Conservation (phyloP, 2,329 filamentous ascomycete species). For the Lecanoromycetidae sp. region DNA sequence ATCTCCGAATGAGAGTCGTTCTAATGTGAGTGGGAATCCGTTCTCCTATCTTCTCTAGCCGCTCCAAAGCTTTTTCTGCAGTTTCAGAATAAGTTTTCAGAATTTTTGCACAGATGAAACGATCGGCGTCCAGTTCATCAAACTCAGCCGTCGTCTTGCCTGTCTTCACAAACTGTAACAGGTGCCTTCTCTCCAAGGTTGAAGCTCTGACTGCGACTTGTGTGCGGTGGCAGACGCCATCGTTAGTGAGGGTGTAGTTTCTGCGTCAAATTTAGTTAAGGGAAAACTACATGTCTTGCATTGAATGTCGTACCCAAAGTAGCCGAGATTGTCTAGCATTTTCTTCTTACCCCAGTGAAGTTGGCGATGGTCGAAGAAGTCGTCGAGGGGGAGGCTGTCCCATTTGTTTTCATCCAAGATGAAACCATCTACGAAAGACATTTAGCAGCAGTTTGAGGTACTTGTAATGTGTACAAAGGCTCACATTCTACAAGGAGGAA, state of each 20-base stretch:
- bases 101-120: no score
- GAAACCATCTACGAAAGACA: conserved; percentile 31
- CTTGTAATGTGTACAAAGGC: no score
- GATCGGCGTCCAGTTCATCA: no score
- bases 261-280: conserved; percentile 19
- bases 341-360: conserved; percentile 22
- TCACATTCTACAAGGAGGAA: conserved; percentile 34
- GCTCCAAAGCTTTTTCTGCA: conserved; percentile 23
- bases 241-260: conserved; percentile 30
- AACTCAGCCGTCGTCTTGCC: no score
- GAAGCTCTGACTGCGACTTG: conserved; percentile 31
- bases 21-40: conserved; percentile 16
- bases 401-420: conserved; percentile 30
- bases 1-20: conserved; percentile 26
- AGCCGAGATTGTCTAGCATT: conserved; percentile 12
- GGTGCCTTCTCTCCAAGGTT: conserved; percentile 31
- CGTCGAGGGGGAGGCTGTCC: conserved; percentile 32
- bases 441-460: no score
- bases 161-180: no score
- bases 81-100: conserved; percentile 25
- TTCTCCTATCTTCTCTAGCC: conserved; percentile 16
- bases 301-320: conserved; percentile 16
- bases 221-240: conserved; percentile 32
- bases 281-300: background rate
- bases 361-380: conserved; percentile 29